A percentile compares a stretch with the other conserved stretches of the same genome.
These are phyloP conservation scores for Boletus bicolor DNA, from an alignment of 768 basidiomycete species.

Conservation along the genomic window DNA sequence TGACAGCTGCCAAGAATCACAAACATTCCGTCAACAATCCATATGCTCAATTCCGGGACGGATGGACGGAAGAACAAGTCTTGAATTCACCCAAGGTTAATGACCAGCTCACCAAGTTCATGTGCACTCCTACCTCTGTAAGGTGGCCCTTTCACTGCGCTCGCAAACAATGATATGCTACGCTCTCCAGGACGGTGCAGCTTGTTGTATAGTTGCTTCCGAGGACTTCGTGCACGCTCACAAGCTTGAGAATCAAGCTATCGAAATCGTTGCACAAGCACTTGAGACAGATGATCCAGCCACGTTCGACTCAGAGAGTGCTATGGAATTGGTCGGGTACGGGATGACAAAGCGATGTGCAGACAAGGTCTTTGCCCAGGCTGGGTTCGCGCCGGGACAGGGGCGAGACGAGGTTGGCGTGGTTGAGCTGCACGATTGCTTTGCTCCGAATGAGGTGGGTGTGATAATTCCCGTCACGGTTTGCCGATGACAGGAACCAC, in stretches of 20 bases:
- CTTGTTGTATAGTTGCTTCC: conserved; percentile 72
- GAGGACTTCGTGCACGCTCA: conserved; percentile 73
- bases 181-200: conserved; percentile 60
- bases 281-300: conserved; percentile 61
- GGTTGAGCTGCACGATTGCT: conserved; percentile 81
- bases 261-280: conserved; percentile 67
- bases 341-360: conserved; percentile 67
- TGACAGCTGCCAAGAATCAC: conserved; percentile 74
- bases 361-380: conserved; percentile 63
- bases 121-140: conserved; percentile 84
- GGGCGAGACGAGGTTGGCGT: conserved; percentile 75
- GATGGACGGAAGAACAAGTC: conserved; percentile 70
- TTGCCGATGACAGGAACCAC: background rate
- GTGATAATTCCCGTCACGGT: background rate
- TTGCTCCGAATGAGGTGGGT: conserved; percentile 71
- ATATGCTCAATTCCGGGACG: conserved; percentile 77
- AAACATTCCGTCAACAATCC: conserved; percentile 76
- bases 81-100: conserved; percentile 62
- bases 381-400: conserved; percentile 59
- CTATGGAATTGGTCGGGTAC: conserved; percentile 76
- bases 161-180: background rate
- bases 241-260: conserved; percentile 76
- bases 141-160: conserved; percentile 13
- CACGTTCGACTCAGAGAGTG: conserved; percentile 60
- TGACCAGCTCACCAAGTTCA: conserved; percentile 69